These are phyloP conservation scores for Lactarius vividus DNA, from an alignment of 768 basidiomycete genomes.

Conservation along the genomic window DNA sequence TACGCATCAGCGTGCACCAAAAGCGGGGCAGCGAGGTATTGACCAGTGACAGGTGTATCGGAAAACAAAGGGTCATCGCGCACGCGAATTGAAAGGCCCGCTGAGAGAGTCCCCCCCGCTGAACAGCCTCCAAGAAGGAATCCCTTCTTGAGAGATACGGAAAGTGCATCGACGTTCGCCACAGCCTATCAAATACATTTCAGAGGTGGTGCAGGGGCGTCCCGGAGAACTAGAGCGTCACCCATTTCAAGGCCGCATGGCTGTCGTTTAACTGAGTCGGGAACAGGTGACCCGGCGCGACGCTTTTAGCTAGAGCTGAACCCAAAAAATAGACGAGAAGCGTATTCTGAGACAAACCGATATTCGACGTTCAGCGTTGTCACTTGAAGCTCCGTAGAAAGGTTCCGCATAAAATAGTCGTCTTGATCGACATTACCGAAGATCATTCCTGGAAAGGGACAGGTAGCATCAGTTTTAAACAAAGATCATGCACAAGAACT, in stretches of 20 bases:
- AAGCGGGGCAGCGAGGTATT: conserved; percentile 29
- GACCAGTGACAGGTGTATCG: conserved; percentile 30
- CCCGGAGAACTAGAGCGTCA: neutral
- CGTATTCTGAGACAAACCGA: conserved; percentile 1
- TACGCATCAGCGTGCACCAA: conserved; percentile 28
- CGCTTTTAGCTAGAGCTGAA: conserved; percentile 1
- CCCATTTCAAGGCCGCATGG: conserved; percentile 31
- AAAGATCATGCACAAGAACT: neutral
- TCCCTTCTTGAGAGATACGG: conserved; percentile 27
- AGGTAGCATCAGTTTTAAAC: neutral
- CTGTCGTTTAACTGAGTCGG: conserved; percentile 30
- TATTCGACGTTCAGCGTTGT: conserved; percentile 25
- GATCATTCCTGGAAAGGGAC: neutral
- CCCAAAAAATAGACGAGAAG: neutral
- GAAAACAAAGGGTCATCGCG: conserved; percentile 30
- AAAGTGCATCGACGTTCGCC: conserved; percentile 17
- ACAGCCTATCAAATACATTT: conserved; percentile 12
- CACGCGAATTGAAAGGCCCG: conserved; percentile 29
- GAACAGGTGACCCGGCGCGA: conserved; percentile 28
- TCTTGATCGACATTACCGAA: conserved; percentile 26
- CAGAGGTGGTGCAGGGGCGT: no score
- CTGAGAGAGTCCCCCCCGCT: conserved; percentile 30
- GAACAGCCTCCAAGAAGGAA: conserved; percentile 32
- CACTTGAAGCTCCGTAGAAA: conserved; percentile 22
- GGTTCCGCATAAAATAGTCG: conserved; percentile 22